Percentiles rank a stretch among this genome's conserved stretches.
These are phyloP conservation scores for Gossypium turneri DNA, from an alignment of 345 rosid genomes.

Conservation along the genomic window DNA sequence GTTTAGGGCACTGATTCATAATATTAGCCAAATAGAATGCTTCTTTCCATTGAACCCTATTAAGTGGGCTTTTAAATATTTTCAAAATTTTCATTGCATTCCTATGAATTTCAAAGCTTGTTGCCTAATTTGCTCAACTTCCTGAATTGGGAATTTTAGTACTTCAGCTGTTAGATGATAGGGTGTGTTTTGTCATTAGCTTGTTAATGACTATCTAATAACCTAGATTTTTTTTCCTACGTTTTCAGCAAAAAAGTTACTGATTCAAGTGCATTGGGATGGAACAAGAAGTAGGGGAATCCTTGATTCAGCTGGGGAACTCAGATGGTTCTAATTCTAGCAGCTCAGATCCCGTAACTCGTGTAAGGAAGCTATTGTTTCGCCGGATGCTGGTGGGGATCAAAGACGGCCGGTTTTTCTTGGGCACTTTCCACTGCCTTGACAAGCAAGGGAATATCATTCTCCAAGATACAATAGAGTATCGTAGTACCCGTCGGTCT, in stretches of 20 bases:
- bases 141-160: not conserved
- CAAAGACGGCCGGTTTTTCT: constrained; percentile 83
- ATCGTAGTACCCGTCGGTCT: constrained; percentile 66
- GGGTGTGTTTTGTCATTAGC: not conserved
- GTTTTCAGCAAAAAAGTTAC: not conserved
- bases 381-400: constrained; percentile 77
- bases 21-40: too few relatives aligned
- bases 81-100: not conserved
- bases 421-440: constrained; percentile 81
- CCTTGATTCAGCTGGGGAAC: constrained; percentile 19
- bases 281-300: constrained; percentile 27
- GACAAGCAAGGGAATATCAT: constrained; percentile 94
- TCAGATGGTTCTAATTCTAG: constrained; percentile 29
- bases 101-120: not conserved
- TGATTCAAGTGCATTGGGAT: constrained; percentile 14
- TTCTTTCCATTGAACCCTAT: too few relatives aligned
- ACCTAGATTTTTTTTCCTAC: not conserved
- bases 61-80: not conserved
- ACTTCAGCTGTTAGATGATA: not conserved
- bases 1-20: not conserved
- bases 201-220: not conserved
- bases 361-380: constrained; percentile 56
- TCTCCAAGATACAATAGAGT: constrained; percentile 82
- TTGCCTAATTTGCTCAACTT: not conserved
- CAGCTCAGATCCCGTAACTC: constrained; percentile 35